Evolutionary conservation across 257 asterid species (phyloP).

Genomic region (Echites panduratus): DNA sequence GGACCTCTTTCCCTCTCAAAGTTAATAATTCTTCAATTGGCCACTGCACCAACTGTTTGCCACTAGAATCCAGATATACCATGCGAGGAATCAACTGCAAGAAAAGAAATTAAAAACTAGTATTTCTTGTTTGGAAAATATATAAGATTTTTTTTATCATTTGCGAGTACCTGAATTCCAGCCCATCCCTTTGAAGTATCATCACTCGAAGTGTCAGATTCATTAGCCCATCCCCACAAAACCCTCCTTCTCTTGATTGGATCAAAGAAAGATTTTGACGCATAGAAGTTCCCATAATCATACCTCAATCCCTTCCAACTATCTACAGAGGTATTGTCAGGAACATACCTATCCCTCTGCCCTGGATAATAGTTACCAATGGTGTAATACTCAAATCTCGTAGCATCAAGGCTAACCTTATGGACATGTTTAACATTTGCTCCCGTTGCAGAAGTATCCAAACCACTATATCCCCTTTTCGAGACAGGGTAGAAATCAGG

Average conservation of each 20-base stretch:
- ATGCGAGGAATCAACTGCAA: conserved; percentile 37
- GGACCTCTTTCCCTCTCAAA: conserved; percentile 29
- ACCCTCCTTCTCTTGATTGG: conserved; percentile 45
- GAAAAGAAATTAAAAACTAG: background rate
- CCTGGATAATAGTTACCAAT: conserved; percentile 34
- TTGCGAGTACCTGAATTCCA: conserved; percentile 31
- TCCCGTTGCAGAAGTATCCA: conserved; percentile 46
- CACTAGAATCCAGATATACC: conserved; percentile 36
- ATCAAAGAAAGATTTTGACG: conserved; percentile 66
- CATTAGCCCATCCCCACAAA: conserved; percentile 81
- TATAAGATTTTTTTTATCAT: background rate
- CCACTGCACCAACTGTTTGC: conserved; percentile 48
- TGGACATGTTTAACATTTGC: conserved; percentile 40
- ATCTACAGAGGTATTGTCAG: conserved; percentile 47
- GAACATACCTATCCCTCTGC: conserved; percentile 38
- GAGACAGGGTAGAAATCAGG: conserved; percentile 67
- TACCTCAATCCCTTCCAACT: conserved; percentile 52
- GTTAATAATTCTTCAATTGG: conserved; percentile 41
- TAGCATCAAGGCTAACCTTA: conserved; percentile 57
- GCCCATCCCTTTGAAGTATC: conserved; percentile 64
- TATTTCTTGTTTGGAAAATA: background rate
- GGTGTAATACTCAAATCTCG: conserved; percentile 59
- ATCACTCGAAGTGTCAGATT: conserved; percentile 36
- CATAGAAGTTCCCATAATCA: conserved; percentile 69
- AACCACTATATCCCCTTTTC: conserved; percentile 24